These are phyloP conservation scores for Hanseniaspora pseudoguilliermondii DNA, from an alignment of 805 yeast species.

Conservation along the genomic window DNA sequence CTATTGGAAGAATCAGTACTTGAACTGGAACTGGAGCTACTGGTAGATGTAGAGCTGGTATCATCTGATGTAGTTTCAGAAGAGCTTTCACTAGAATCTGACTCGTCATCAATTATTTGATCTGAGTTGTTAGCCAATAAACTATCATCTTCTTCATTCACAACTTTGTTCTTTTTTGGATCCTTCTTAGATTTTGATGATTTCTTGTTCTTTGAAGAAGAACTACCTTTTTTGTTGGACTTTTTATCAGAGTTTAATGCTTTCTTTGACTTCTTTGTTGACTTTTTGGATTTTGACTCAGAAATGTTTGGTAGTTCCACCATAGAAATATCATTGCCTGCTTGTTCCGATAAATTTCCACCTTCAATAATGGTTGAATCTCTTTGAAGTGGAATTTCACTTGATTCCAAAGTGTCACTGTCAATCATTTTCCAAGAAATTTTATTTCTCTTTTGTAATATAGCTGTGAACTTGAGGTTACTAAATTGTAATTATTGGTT, in stretches of 20 bases:
- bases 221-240: not conserved
- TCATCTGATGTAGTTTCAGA: not conserved
- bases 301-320: conserved; percentile 10
- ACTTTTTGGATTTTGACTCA: not conserved
- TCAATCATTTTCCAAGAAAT: not conserved
- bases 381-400: not conserved
- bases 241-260: not conserved
- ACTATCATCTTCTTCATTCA: not conserved
- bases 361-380: not conserved
- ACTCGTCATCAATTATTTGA: not conserved
- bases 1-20: not conserved
- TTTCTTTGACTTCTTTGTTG: not conserved
- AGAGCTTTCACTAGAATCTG: not conserved
- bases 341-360: not conserved
- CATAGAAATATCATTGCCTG: conserved; percentile 2
- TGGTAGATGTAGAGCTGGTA: not conserved
- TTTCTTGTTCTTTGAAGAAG: not conserved
- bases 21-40: not conserved
- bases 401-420: not conserved
- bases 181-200: not conserved
- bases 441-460: not conserved
- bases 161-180: not conserved
- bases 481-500: not conserved
- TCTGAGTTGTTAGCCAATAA: not conserved
- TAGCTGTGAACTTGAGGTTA: not conserved